Base-by-base conservation (phyloP, 2,329 filamentous ascomycete genomes). In the Sclerotinia minor region DNA sequence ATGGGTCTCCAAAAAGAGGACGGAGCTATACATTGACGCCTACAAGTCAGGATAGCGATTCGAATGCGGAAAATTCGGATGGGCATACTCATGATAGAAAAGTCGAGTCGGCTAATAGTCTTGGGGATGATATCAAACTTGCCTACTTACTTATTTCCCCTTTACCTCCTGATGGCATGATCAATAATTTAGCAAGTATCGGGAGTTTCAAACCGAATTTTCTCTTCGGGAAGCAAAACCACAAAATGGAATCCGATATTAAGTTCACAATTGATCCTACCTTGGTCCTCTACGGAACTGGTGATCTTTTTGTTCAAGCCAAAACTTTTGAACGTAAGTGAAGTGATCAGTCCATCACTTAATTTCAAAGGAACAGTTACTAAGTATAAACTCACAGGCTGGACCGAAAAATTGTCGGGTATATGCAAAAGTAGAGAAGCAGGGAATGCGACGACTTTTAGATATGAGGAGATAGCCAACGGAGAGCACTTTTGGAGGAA, bases 281-380 rank as follows among this genome's bases (percentile, higher is more conserved):
- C 0, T 77, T 97, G 45, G 88, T 87, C 0, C 78, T 96, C 0
- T 96, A 89, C 75, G 94, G 94, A 1, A 86, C 89, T 63, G 81
- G 84, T 5, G 94, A 98, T 77, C 79, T 83, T 0, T 96, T 97
- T 71, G 88, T 91, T 1, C 85, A 88, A 0, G 81, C 81, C 4
- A 84, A 82, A 68, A 91, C 86, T 77, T 81, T 94, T 72, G 83
- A 85, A 47, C 65, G 65, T 67, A 32, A 61, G 65, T 54, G 8
- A 26, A 32, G 0, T 17, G 55, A 13, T 41, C 54, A 29, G 13
- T 24, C 24, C 5, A 15, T n/a, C 11, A 6, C 19, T 1, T n/a
- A 4, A n/a, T 15, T 7, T 54, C n/a, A 11, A 26, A 26, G 26
- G 13, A 58, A 17, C 3, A 1, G 52, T 21, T 24, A 47, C 19